Conservation (phyloP, 1,284 basidiomycete genomes). For the Ustilago vetiveriae region DNA sequence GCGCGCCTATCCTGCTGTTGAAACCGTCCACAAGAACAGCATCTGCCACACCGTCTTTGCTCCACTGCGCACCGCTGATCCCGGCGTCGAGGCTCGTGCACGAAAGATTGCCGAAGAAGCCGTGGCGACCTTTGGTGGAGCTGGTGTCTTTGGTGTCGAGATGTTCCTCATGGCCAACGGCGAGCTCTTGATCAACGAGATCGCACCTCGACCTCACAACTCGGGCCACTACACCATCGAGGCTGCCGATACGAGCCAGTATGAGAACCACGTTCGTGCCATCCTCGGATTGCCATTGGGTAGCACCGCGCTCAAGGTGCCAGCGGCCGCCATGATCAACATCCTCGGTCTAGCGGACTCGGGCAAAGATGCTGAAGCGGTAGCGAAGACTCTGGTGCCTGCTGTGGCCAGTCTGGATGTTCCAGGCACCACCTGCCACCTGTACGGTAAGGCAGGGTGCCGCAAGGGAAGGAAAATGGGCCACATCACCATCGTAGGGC, state of each 20-base stretch:
- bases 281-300: constrained; percentile 91
- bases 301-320: constrained; percentile 85
- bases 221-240: constrained; percentile 99
- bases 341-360: constrained; percentile 72
- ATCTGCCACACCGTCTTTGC: constrained; percentile 93
- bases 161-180: constrained; percentile 93
- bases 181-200: constrained; percentile 90
- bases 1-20: constrained; percentile 87
- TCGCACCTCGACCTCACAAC: constrained; percentile 98
- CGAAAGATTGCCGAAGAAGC: constrained; percentile 83
- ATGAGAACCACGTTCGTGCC: constrained; percentile 97
- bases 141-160: constrained; percentile 96
- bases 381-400: constrained; percentile 63
- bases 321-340: constrained; percentile 92
- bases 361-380: constrained; percentile 57
- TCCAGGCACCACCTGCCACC: constrained; percentile 83
- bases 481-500: constrained; percentile 89
- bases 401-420: constrained; percentile 68
- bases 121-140: constrained; percentile 81
- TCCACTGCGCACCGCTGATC: constrained; percentile 71
- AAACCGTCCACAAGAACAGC: constrained; percentile 93
- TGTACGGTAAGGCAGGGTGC: constrained; percentile 92
- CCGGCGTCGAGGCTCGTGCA: constrained; percentile 74
- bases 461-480: constrained; percentile 96
- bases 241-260: constrained; percentile 94